phyloP scores from a whole-genome alignment of 148 eudicot species.

The Silene conica region DNA sequence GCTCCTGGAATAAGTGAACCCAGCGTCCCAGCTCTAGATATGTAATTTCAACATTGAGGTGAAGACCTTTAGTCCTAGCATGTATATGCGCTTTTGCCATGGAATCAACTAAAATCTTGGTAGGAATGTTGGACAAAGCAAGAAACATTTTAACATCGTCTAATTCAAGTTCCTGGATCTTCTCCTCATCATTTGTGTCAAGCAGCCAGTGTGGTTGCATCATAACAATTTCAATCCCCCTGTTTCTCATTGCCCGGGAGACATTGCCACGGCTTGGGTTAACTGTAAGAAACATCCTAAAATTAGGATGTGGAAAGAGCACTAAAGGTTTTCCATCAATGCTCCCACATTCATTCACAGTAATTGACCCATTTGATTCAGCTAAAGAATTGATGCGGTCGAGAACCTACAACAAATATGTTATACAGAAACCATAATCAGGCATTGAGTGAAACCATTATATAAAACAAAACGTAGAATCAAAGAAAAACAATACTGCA shows the following conservation, averaged over 20 bases:
- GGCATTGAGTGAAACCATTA: conserved; percentile 1
- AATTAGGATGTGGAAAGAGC: conserved; percentile 76
- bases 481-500: background rate
- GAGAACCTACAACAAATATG: conserved; percentile 56
- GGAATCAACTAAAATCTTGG: conserved; percentile 43
- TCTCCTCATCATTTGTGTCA: conserved; percentile 24
- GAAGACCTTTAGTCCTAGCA: conserved; percentile 57
- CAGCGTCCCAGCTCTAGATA: conserved; percentile 88
- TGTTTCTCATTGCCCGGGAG: conserved; percentile 94
- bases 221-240: conserved; percentile 85
- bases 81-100: conserved; percentile 85
- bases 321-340: conserved; percentile 82
- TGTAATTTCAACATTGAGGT: conserved; percentile 45
- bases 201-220: conserved; percentile 77
- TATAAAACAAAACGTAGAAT: background rate
- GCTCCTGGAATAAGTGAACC: conserved; percentile 79
- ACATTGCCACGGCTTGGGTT: conserved; percentile 85
- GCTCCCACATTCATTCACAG: conserved; percentile 85
- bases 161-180: conserved; percentile 41
- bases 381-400: conserved; percentile 94
- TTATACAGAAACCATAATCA: background rate
- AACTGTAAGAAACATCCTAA: conserved; percentile 88
- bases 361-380: conserved; percentile 86
- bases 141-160: conserved; percentile 70
- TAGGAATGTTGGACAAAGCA: conserved; percentile 61